These are phyloP conservation scores for Candida anglica DNA, from an alignment of 805 yeast species.

Conservation along the genomic window DNA sequence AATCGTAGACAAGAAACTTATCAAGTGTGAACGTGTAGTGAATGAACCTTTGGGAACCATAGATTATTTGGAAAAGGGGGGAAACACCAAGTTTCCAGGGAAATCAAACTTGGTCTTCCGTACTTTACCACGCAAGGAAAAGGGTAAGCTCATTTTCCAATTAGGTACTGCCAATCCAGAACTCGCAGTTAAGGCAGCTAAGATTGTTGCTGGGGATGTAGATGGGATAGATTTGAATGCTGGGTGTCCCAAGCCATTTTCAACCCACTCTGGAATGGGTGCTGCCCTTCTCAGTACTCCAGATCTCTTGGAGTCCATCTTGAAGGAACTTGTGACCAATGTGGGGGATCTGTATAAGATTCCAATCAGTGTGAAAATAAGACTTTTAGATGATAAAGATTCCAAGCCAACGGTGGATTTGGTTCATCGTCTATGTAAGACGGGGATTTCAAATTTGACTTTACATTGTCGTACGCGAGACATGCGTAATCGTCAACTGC, in stretches of 20 bases:
- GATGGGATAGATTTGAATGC: conserved; percentile 92
- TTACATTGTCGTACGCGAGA: conserved; percentile 86
- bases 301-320: conserved; percentile 66
- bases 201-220: conserved; percentile 76
- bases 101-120: conserved; percentile 63
- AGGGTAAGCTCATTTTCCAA: conserved; percentile 75
- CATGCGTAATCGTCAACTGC: conserved; percentile 85
- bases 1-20: conserved; percentile 78
- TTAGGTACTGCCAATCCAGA: conserved; percentile 84
- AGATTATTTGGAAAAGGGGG: conserved; percentile 49
- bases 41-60: conserved; percentile 57
- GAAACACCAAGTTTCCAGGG: conserved; percentile 39
- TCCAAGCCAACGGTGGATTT: conserved; percentile 50
- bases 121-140: conserved; percentile 61
- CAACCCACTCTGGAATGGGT: conserved; percentile 96
- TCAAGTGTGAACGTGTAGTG: conserved; percentile 61
- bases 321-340: conserved; percentile 63
- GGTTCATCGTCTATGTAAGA: conserved; percentile 47
- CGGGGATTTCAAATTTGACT: conserved; percentile 85
- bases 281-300: conserved; percentile 87
- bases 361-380: conserved; percentile 87
- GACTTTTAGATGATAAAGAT: conserved; percentile 64
- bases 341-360: conserved; percentile 76
- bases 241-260: conserved; percentile 96
- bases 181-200: conserved; percentile 85